These are phyloP conservation scores for Chytriomyces sp. DNA, from an alignment of 192 early-diverging fungal genomes.

Conservation along the genomic window DNA sequence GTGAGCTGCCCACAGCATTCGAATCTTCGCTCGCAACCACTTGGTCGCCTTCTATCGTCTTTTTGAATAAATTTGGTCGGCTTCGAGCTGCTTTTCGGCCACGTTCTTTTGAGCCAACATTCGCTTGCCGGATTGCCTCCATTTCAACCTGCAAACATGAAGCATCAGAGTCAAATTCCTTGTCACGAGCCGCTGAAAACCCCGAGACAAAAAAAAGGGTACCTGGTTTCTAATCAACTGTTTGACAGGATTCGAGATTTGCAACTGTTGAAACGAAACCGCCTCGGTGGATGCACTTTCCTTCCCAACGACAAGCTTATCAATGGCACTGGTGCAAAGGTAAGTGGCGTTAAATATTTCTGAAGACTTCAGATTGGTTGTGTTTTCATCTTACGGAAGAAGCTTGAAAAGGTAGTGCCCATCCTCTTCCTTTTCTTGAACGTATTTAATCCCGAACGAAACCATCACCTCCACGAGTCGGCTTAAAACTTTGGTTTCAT, in stretches of 20 bases:
- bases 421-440: conserved; percentile 62
- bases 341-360: too few species aligned
- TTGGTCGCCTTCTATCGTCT: not conserved
- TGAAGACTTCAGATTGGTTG: too few species aligned
- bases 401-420: conserved; percentile 27
- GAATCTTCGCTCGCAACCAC: too few species aligned
- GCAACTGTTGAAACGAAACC: not conserved
- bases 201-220: too few species aligned
- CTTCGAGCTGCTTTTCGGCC: not conserved
- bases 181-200: too few species aligned
- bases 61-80: not conserved
- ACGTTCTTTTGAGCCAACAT: conserved; percentile 23
- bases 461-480: conserved; percentile 73
- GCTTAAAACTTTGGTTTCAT: conserved; percentile 60
- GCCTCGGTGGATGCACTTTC: not conserved
- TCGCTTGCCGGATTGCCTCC: conserved; percentile 32
- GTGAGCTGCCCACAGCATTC: too few species aligned
- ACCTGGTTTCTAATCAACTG: conserved; percentile 81
- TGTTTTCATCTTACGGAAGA: conserved; percentile 72
- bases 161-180: too few species aligned
- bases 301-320: conserved; percentile 34
- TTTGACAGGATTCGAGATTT: conserved; percentile 69
- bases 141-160: conserved; percentile 23
- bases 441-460: conserved; percentile 72
- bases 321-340: conserved; percentile 40